Base-by-base conservation (phyloP, 75 land plant species). In the Gnetum montanum region DNA sequence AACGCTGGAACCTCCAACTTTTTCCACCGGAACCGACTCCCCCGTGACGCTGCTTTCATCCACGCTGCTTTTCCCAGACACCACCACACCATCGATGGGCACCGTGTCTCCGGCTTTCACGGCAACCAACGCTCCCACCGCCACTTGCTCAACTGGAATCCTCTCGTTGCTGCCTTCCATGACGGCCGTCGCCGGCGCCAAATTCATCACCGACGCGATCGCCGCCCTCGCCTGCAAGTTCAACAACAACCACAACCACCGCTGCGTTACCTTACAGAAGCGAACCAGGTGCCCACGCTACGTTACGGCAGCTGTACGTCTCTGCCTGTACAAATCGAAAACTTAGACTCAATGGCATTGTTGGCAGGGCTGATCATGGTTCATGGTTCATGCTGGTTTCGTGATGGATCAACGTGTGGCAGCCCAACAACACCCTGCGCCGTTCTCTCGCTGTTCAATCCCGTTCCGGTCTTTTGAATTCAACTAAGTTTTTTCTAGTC, bases 21-120 rank as follows among this genome's bases (percentile, higher is more conserved):
- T 93, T 64, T 84, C 61, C 2, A 80, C 90, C 7, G 98, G 98
- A 31, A 65, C 46, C 2, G 98, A 74, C 69, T 93, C 98, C 33
- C 98, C 95, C 11, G 95, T 88, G 35, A 93, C 45, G 26, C 77
- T 77, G 37, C 81, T 84, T 65, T 93, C 95, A 54, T 93, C 98
- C 2, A 93, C 79, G 35, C 80, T 81, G 37, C 86, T 77, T 27
- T 64, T 69, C 7, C 98, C 98, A 4, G 92, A 88, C 6, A 76
- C 58, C 2, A 93, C 89, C 25, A 78, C 45, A 10, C 98, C 98
- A 63, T 93, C 98, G 13, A 93, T 79, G 1, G 98, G 95, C n/a
- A 93, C 56, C 54, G 69, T 48, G 56, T 93, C 98, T 25, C 98
- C 98, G 6, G 95, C 87, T 63, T 85, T 93, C 2, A 93, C 95